Percentiles rank a stretch among this genome's conserved stretches.
Evolutionary conservation across 257 asterid genomes (phyloP).

Genomic region (Linderniella brevidens): DNA sequence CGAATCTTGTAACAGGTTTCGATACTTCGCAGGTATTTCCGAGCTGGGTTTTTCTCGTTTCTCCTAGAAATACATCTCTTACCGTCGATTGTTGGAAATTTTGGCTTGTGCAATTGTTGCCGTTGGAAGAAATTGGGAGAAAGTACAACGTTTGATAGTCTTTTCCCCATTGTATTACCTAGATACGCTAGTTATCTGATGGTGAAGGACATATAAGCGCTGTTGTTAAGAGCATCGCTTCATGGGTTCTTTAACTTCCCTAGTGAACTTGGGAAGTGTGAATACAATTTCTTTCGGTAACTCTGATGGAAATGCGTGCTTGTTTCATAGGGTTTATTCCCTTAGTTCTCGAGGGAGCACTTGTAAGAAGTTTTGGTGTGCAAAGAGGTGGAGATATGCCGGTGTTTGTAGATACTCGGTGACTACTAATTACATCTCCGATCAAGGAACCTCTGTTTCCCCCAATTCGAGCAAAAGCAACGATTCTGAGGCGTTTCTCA

Average conservation of each 20-base stretch:
- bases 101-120: not conserved
- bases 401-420: constrained; percentile 79
- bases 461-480: constrained; percentile 52
- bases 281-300: constrained; percentile 49
- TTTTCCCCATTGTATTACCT: constrained; percentile 2
- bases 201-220: constrained; percentile 22
- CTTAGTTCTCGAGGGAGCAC: constrained; percentile 25
- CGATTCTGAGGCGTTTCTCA: constrained; percentile 41
- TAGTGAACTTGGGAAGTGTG: constrained; percentile 74
- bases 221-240: not conserved
- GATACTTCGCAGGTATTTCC: constrained; percentile 1
- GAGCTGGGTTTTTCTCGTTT: constrained; percentile 9
- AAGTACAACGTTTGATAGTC: constrained; percentile 10
- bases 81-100: not conserved
- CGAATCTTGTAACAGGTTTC: too few relatives aligned
- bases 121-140: constrained; percentile 9
- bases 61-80: not conserved
- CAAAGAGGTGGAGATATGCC: constrained; percentile 53
- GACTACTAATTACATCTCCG: constrained; percentile 59
- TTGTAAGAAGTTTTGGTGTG: constrained; percentile 35
- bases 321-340: constrained; percentile 41
- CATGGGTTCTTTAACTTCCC: constrained; percentile 90
- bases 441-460: constrained; percentile 58
- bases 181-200: constrained; percentile 12
- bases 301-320: constrained; percentile 59